Conservation (phyloP, 2,329 filamentous ascomycete genomes). For the Stagonosporopsis tanaceti region DNA sequence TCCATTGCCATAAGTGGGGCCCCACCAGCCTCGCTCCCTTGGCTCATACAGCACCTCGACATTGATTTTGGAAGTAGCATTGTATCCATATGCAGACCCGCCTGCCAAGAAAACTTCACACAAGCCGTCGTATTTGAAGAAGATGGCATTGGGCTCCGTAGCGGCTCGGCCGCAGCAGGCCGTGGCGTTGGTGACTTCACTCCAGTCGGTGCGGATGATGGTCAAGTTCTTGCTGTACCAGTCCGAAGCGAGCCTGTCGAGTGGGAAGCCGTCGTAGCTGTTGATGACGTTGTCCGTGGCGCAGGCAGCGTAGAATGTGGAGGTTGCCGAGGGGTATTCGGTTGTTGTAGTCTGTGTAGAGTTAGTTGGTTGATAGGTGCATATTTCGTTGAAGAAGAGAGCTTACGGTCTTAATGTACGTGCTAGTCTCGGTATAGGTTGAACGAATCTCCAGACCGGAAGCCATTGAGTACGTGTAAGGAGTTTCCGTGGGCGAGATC, state of each 20-base stretch:
- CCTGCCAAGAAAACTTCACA: slow-evolving; percentile 14
- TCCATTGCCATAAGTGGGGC: slow-evolving; percentile 8
- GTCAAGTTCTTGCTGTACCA: slow-evolving; percentile 19
- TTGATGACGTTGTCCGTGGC: slow-evolving; percentile 14
- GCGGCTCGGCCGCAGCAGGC: slow-evolving; percentile 13
- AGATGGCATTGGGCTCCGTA: slow-evolving; percentile 4
- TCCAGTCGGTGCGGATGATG: slow-evolving; percentile 14
- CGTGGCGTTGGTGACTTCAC: slow-evolving; percentile 9
- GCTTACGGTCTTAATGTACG: slow-evolving; percentile 8
- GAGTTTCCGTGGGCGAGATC: slow-evolving; percentile 12
- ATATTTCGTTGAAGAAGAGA: not conserved
- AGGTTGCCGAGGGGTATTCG: slow-evolving; percentile 7
- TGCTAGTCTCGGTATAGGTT: slow-evolving; percentile 13
- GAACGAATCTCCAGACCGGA: slow-evolving; percentile 7
- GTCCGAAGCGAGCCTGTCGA: slow-evolving; percentile 8
- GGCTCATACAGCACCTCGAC: slow-evolving; percentile 17
- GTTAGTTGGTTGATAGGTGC: not conserved
- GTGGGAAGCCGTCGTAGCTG: slow-evolving; percentile 5
- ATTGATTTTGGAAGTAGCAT: slow-evolving; percentile 5
- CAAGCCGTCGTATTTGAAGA: slow-evolving; percentile 15
- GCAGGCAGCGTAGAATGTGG: slow-evolving; percentile 13
- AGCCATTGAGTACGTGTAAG: slow-evolving; percentile 11
- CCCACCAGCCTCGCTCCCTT: slow-evolving; percentile 13
- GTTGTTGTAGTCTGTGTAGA: slow-evolving; percentile 10
- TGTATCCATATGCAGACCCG: not conserved